phyloP scores from a whole-genome alignment of 2,329 filamentous ascomycete genomes.

The Exophiala dermatitidis region DNA sequence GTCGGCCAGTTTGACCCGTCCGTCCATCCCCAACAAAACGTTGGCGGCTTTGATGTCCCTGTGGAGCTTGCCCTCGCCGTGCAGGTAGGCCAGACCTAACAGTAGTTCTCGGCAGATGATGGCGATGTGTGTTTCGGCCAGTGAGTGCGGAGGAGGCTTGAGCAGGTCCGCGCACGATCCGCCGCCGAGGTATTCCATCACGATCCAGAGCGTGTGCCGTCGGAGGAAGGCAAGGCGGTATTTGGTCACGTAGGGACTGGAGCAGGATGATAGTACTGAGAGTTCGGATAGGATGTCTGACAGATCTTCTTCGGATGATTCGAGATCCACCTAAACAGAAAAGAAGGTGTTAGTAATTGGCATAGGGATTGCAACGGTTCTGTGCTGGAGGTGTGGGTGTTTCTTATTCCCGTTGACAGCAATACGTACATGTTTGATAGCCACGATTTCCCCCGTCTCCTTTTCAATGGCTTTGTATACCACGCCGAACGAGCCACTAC shows the following conservation, averaged over 20 bases:
- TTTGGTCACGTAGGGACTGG: constrained; percentile 79
- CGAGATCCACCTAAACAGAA: constrained; percentile 75
- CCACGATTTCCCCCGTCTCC: constrained; percentile 82
- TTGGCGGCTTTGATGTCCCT: constrained; percentile 96
- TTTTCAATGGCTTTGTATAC: constrained; percentile 96
- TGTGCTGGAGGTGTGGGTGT: too few species aligned
- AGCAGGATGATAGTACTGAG: constrained; percentile 89
- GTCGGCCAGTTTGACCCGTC: constrained; percentile 91
- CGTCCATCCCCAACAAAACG: constrained; percentile 79
- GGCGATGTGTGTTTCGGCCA: constrained; percentile 83
- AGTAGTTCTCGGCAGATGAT: constrained; percentile 91
- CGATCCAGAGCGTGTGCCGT: constrained; percentile 96
- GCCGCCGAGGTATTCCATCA: constrained; percentile 96
- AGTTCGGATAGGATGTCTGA: constrained; percentile 98
- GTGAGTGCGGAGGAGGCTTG: constrained; percentile 28
- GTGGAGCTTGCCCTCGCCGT: constrained; percentile 90
- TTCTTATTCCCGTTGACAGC: too few species aligned
- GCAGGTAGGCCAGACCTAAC: constrained; percentile 83
- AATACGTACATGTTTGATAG: constrained; percentile 80
- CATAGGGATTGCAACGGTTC: not conserved
- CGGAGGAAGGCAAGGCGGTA: constrained; percentile 96
- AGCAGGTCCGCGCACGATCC: constrained; percentile 92
- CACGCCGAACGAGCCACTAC: constrained; percentile 90
- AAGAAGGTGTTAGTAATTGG: not conserved
- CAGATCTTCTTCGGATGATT: constrained; percentile 97